These are phyloP conservation scores for Phialophora chinensis DNA, from an alignment of 2,329 filamentous ascomycete species.

Conservation along the genomic window DNA sequence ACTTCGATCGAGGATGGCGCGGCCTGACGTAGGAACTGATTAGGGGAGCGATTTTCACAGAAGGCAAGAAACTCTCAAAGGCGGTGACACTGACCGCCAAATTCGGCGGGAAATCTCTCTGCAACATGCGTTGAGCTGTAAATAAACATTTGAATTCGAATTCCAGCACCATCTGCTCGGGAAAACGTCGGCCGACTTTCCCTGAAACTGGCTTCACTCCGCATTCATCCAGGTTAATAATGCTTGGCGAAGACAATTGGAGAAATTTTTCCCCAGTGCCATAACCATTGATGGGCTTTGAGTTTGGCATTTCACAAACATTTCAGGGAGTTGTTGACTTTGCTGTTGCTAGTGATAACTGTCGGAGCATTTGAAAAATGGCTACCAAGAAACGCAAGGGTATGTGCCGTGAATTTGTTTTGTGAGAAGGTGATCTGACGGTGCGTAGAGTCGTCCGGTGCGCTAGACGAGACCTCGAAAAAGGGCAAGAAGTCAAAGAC, in stretches of 20 bases:
- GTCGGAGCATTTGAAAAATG: conserved; percentile 23
- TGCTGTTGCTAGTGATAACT: neutral
- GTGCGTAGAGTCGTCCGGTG: conserved; percentile 24
- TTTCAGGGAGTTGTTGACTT: neutral
- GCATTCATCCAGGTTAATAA: neutral
- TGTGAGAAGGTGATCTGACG: conserved; percentile 14
- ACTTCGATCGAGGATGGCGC: too few species aligned
- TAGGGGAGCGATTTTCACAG: neutral
- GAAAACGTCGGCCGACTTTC: neutral
- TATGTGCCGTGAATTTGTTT: conserved; percentile 9
- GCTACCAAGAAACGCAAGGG: conserved; percentile 40
- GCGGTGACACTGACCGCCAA: too few species aligned
- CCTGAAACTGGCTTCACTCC: neutral
- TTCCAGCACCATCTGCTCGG: neutral
- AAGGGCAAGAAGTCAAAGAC: conserved; percentile 48
- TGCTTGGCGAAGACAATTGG: conserved; percentile 24
- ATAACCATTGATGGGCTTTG: neutral
- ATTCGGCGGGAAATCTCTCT: too few species aligned
- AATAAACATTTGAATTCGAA: too few species aligned
- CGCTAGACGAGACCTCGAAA: conserved; percentile 58
- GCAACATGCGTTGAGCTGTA: too few species aligned
- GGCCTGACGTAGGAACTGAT: too few species aligned
- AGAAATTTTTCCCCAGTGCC: conserved; percentile 16
- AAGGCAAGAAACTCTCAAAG: too few species aligned
- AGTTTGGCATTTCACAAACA: neutral